These are phyloP conservation scores for Mycosphaerella arachidis DNA, from an alignment of 2,329 filamentous ascomycete genomes.

Conservation along the genomic window DNA sequence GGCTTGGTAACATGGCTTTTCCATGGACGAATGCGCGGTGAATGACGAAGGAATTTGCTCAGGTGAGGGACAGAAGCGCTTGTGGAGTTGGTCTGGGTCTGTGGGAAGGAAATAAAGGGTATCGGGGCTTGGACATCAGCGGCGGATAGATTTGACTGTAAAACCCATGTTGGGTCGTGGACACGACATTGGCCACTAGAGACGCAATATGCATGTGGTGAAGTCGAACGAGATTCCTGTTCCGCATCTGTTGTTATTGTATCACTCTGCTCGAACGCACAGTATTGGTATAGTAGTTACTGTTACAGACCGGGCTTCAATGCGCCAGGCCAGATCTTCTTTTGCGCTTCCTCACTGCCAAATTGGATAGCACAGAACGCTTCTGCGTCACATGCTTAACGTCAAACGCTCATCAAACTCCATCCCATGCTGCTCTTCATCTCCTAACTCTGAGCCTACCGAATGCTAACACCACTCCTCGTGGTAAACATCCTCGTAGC, in stretches of 20 bases:
- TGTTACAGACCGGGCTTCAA: neutral
- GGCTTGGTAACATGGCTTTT: no score
- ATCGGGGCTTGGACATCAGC: no score
- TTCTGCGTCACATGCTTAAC: neutral
- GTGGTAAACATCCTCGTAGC: conserved; percentile 93
- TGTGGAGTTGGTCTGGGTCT: no score
- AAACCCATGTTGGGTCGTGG: no score
- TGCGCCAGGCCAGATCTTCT: neutral
- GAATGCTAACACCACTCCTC: conserved; percentile 31
- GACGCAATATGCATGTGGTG: neutral
- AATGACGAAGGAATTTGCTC: no score
- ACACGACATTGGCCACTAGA: neutral
- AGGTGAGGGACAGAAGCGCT: no score
- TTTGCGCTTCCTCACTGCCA: neutral
- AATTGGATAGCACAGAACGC: neutral
- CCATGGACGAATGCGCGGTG: no score
- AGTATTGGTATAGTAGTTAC: neutral
- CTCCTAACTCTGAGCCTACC: conserved; percentile 12
- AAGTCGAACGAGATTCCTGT: neutral
- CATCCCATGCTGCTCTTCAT: neutral
- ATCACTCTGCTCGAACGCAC: neutral
- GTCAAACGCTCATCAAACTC: neutral
- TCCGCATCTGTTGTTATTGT: neutral
- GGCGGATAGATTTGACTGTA: no score
- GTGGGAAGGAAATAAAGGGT: no score